Evolutionary conservation across 768 basidiomycete genomes (phyloP), one percentile per base, ranked within the genome.

Genomic region (Rhodotorula toruloides): DNA sequence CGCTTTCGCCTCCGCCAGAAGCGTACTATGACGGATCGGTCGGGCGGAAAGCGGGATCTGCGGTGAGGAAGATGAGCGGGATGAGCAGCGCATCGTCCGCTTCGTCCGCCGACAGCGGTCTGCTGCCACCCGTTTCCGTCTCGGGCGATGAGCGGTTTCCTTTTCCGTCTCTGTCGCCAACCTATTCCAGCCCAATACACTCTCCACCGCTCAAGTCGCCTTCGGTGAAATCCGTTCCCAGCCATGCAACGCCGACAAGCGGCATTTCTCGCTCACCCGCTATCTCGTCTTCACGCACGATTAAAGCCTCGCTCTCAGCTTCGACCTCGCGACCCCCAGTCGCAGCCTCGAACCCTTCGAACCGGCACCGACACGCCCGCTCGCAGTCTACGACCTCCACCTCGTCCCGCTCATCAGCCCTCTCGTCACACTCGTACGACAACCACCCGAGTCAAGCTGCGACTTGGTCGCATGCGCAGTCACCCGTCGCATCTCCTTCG

Each of bases 71-170:
- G 5, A 21, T 27, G 25, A 57, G 61, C 47, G 61, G 54, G 3
- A 22, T n/a, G 17, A 63, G 61, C 54, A 49, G 27, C 39, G 39
- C 42, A 2, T 54, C 61, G 25, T 10, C 39, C 16, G 37, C 29
- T 8, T 65, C 64, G 14, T 34, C 64, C 7, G 4, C 14, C 49
- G 57, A 32, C 29, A 32, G 31, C 13, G 37, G 49, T 3, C 60
- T 67, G 34, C 36, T 61, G 0, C 65, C 65, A 12, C 47, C 65
- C 1, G 27, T 61, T 50, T 37, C 56, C 3, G 12, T 61, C 55
- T n/a, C 54, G 0, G 36, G 29, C 34, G 60, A 67, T 43, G 50
- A 53, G 34, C 34, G 25, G 3, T 40, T 40, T 46, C 27, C 4
- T 12, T 10, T 6, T 25, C 22, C 48, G 5, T 3, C 0, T 0